Base-by-base conservation (phyloP, 441 rosid genomes). In the Capsella rubella region DNA sequence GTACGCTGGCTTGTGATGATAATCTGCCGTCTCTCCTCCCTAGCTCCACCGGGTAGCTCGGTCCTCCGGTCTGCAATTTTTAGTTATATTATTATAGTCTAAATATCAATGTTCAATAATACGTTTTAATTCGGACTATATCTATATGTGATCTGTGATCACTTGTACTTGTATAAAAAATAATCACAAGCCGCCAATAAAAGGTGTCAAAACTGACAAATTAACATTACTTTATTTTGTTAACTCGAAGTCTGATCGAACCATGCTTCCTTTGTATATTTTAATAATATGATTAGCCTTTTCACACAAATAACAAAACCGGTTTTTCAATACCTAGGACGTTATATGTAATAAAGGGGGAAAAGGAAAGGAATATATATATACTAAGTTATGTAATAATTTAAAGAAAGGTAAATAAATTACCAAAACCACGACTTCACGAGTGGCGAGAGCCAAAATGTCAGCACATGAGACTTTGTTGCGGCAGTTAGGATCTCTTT, bases 381-480 rank as follows among this genome's bases (percentile, higher is more conserved):
- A 54, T 34, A 51, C 28, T 13, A 29, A 11, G 4, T 37, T 31
- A 16, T 50, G 46, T 51, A 12, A 49, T 3, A 21, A 21, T 21
- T 18, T 21, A 21, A 18, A 21, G 8, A 15, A 35, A 25, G 1
- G 4, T 8, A 58, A 43, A 52, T 72, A 4, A 10, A 52, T 81
- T 81, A 81, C 81, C 83, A 87, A 73, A 37, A 78, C 77, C 15
- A 87, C 64, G 68, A 85, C 87, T 67, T 87, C 90, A 70, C 90
- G 84, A 4, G 90, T 80, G 34, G 90, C 90, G 5, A 87, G 76
- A 55, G 90, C 90, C 49, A 87, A 76, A 59, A 87, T 87, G 46
- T 87, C 90, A 18, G 89, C 90, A 73, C 90, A 87, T 14, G 90
- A 87, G 70, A 87, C 90, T 77, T 79, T 87, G 85, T 87, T 87